These are phyloP conservation scores for Beauveria rudraprayagi DNA, from an alignment of 2,329 filamentous ascomycete genomes.

Conservation along the genomic window DNA sequence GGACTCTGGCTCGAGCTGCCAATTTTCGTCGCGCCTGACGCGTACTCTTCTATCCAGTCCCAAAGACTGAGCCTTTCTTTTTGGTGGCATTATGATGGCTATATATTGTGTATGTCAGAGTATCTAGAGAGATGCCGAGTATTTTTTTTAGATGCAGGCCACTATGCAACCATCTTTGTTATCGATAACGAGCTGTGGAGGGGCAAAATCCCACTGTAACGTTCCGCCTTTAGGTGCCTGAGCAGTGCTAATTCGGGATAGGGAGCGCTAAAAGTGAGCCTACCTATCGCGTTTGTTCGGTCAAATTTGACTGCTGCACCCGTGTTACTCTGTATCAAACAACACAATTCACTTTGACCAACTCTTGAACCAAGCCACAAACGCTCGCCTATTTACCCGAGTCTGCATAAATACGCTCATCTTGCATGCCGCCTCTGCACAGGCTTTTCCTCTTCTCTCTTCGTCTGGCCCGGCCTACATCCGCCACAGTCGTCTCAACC, in stretches of 20 bases:
- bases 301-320: too few relatives aligned
- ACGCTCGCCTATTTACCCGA: neutral
- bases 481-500: neutral
- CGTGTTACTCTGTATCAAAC: too few relatives aligned
- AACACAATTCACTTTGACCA: neutral
- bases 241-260: too few relatives aligned
- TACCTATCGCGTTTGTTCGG: too few relatives aligned
- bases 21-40: slow-evolving; percentile 35
- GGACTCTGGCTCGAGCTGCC: slow-evolving; percentile 28
- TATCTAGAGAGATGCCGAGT: neutral
- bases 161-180: neutral
- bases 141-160: neutral
- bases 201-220: neutral
- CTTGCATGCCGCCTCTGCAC: neutral
- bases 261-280: too few relatives aligned
- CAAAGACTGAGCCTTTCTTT: slow-evolving; percentile 31
- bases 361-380: neutral
- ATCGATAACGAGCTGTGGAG: slow-evolving; percentile 7
- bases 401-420: neutral
- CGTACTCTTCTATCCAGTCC: slow-evolving; percentile 36
- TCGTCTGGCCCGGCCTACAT: neutral
- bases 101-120: neutral
- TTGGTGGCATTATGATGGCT: slow-evolving; percentile 24
- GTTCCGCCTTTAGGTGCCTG: neutral
- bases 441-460: neutral